Percentiles rank a stretch among this genome's conserved stretches.
Conservation (phyloP, 2,329 filamentous ascomycete species). For the Fusarium drepaniforme region DNA sequence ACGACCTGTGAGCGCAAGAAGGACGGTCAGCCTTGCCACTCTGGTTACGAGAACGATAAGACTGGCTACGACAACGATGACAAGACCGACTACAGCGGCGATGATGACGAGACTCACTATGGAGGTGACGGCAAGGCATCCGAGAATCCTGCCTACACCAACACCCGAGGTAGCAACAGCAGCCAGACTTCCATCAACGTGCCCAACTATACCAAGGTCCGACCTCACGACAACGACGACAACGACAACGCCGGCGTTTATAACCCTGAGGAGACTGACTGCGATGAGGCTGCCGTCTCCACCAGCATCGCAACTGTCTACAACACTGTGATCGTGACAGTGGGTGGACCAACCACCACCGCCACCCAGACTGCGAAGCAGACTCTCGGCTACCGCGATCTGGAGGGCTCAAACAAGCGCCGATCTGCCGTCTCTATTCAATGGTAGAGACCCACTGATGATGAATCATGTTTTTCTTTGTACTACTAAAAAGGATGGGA, state of each 20-base stretch:
- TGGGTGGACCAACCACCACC: conserved; percentile 30
- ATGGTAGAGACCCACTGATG: conserved; percentile 18
- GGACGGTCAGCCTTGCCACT: conserved; percentile 44
- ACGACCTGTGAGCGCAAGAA: conserved; percentile 44
- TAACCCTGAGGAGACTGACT: conserved; percentile 33
- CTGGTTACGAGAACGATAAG: conserved; percentile 19
- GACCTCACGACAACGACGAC: conserved; percentile 20
- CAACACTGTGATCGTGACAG: conserved; percentile 52
- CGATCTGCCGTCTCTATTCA: conserved; percentile 28
- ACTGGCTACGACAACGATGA: conserved; percentile 2
- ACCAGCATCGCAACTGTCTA: conserved; percentile 51
- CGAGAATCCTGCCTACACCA: conserved; percentile 21
- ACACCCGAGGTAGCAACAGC: conserved; percentile 13
- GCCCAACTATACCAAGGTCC: conserved; percentile 35
- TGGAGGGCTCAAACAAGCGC: conserved; percentile 14
- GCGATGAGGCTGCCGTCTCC: conserved; percentile 38
- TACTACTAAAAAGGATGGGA: conserved; percentile 7
- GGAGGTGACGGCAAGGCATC: conserved; percentile 14
- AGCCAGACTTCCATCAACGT: conserved; percentile 11
- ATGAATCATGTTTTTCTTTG: neutral
- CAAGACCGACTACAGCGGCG: neutral
- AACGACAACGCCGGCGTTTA: conserved; percentile 21
- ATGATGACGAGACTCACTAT: conserved; percentile 2
- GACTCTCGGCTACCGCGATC: neutral
- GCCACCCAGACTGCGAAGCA: conserved; percentile 9